Percentiles rank a stretch among this genome's conserved stretches.
Evolutionary conservation across 345 rosid genomes (phyloP).

Genomic region (Eutrema japonicum): DNA sequence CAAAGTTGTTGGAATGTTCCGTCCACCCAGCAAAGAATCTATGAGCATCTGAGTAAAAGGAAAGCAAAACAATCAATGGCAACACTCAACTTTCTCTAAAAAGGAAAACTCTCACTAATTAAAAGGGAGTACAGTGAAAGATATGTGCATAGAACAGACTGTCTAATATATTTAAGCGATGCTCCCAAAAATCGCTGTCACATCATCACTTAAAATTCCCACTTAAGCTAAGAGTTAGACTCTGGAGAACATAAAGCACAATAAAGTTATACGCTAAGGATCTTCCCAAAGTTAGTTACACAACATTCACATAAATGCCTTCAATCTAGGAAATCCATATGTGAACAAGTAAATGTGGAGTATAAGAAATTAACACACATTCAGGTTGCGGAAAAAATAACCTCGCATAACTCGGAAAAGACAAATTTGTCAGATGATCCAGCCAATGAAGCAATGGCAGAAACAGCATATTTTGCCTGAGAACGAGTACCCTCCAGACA

Average conservation of each 20-base stretch:
- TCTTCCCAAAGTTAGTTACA: conserved; percentile 28
- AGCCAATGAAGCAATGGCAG: conserved; percentile 71
- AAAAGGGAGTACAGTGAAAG: conserved; percentile 4
- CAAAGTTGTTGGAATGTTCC: conserved; percentile 72
- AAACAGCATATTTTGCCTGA: conserved; percentile 84
- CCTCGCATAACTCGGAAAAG: conserved; percentile 73
- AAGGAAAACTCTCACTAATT: neutral
- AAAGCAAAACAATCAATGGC: conserved; percentile 25
- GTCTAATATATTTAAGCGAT: neutral
- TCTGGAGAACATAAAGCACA: conserved; percentile 19
- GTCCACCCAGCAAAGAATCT: conserved; percentile 59
- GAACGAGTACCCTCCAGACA: conserved; percentile 82
- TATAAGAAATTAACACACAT: neutral
- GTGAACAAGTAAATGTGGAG: conserved; percentile 21
- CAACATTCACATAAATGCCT: conserved; percentile 24
- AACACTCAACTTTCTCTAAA: conserved; percentile 30
- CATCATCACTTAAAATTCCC: conserved; percentile 11
- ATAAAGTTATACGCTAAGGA: conserved; percentile 22
- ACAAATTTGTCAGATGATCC: conserved; percentile 55
- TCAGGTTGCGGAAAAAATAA: conserved; percentile 37
- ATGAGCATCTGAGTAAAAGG: conserved; percentile 63
- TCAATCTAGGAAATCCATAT: conserved; percentile 11
- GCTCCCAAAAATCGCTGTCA: conserved; percentile 22
- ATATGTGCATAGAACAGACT: conserved; percentile 19
- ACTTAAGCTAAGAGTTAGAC: conserved; percentile 17